phyloP scores from a whole-genome alignment of 225 moss, liverwort and hornwort species.

The Straminergon stramineum region DNA sequence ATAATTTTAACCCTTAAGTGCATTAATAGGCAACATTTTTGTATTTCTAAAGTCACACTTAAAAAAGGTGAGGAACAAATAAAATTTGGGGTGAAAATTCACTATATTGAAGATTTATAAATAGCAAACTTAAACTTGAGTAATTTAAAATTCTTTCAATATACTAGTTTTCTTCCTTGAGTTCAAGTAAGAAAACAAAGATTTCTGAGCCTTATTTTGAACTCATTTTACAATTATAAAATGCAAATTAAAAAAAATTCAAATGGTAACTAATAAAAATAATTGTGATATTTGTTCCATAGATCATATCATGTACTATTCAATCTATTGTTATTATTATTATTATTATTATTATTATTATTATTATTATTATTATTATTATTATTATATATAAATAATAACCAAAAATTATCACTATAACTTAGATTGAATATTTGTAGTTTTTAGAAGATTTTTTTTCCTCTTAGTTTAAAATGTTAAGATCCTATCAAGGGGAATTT shows the following conservation, averaged over 20 bases:
- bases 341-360: too few relatives aligned
- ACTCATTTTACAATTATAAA: too few relatives aligned
- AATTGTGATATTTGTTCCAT: neutral
- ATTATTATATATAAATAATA: too few relatives aligned
- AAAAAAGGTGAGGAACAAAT: neutral
- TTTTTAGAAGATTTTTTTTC: neutral
- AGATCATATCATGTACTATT: neutral
- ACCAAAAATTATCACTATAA: too few relatives aligned
- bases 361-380: too few relatives aligned
- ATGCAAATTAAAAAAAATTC: neutral
- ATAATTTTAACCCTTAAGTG: rapidly evolving
- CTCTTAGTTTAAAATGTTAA: neutral
- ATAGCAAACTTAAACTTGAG: neutral
- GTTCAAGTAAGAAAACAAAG: neutral
- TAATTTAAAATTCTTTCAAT: neutral
- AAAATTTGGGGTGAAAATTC: neutral
- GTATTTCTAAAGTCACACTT: neutral
- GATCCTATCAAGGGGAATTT: neutral
- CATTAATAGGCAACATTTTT: rapidly evolving
- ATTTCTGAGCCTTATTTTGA: too few relatives aligned
- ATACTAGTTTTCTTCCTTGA: neutral
- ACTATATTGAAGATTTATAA: neutral
- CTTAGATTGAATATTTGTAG: neutral
- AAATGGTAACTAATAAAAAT: neutral
- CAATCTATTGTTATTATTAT: too few relatives aligned